phyloP scores from a whole-genome alignment of 768 basidiomycete genomes.

The Cystofilobasidium ferigula region DNA sequence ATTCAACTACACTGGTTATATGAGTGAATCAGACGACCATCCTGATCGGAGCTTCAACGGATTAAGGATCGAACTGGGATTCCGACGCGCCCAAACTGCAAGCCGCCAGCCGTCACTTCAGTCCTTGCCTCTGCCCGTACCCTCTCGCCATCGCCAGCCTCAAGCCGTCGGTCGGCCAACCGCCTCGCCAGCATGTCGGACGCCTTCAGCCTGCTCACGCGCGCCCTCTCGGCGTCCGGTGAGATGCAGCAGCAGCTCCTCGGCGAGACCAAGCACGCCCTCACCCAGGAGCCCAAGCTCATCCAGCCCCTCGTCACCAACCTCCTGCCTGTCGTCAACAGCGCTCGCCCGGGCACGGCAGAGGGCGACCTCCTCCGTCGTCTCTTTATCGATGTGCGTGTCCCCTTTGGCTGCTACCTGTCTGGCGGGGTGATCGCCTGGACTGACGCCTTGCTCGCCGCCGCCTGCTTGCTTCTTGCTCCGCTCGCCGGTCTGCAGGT shows the following conservation, averaged over 20 bases:
- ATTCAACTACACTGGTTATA: too few species aligned
- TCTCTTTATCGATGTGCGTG: background rate
- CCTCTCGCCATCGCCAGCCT: too few species aligned
- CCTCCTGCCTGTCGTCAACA: slow-evolving; percentile 16
- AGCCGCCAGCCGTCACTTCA: too few species aligned
- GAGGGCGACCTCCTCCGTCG: slow-evolving; percentile 12
- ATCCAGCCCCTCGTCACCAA: slow-evolving; percentile 22
- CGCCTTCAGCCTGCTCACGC: slow-evolving; percentile 14
- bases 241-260: slow-evolving; percentile 4
- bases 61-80: too few species aligned
- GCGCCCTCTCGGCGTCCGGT: slow-evolving; percentile 19
- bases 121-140: too few species aligned
- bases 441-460: background rate
- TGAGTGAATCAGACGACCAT: too few species aligned
- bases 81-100: too few species aligned
- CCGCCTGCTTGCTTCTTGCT: background rate
- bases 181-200: slow-evolving; percentile 1
- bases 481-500: background rate
- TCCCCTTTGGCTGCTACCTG: background rate
- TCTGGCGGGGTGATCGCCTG: background rate
- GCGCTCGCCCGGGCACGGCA: background rate
- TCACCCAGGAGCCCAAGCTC: slow-evolving; percentile 5
- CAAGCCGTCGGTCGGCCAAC: background rate
- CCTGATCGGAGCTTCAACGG: too few species aligned
- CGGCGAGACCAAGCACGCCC: slow-evolving; percentile 2